Evolutionary conservation across 306 rosid species (phyloP).

Genomic region (Rosa lucieae): DNA sequence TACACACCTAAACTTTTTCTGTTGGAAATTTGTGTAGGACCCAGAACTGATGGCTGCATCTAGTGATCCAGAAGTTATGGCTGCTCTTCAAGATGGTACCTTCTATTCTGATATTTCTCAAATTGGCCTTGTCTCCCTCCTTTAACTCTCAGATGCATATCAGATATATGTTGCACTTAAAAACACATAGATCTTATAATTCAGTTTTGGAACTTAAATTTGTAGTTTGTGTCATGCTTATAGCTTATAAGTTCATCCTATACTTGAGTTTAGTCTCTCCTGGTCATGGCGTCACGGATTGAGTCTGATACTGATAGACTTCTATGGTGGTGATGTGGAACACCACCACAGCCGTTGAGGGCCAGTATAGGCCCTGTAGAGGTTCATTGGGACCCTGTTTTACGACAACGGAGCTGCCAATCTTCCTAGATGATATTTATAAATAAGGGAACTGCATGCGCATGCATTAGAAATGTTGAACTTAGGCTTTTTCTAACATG

Average conservation of each 20-base stretch:
- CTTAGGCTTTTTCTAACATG: too few relatives aligned
- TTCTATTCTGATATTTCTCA: background rate
- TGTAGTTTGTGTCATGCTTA: background rate
- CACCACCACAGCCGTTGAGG: background rate
- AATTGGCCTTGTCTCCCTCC: background rate
- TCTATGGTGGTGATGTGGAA: background rate
- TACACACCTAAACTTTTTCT: slow-evolving; percentile 7
- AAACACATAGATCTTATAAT: background rate
- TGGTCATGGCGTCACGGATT: background rate
- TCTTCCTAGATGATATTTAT: background rate
- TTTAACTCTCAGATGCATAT: background rate
- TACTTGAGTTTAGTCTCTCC: background rate
- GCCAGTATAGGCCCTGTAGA: background rate
- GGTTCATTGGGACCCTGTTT: background rate
- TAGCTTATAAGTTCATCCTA: too few relatives aligned
- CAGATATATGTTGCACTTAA: background rate
- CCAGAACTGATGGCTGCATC: slow-evolving; percentile 86
- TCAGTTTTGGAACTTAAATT: background rate
- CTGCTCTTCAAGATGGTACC: slow-evolving; percentile 91
- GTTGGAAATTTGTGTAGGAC: slow-evolving; percentile 43
- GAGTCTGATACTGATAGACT: background rate
- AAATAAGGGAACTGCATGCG: background rate
- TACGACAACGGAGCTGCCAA: background rate
- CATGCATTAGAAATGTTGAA: too few relatives aligned
- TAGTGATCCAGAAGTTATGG: slow-evolving; percentile 88